Conservation (phyloP, 495 filamentous ascomycete species). For the Apiosordaria backusii region DNA sequence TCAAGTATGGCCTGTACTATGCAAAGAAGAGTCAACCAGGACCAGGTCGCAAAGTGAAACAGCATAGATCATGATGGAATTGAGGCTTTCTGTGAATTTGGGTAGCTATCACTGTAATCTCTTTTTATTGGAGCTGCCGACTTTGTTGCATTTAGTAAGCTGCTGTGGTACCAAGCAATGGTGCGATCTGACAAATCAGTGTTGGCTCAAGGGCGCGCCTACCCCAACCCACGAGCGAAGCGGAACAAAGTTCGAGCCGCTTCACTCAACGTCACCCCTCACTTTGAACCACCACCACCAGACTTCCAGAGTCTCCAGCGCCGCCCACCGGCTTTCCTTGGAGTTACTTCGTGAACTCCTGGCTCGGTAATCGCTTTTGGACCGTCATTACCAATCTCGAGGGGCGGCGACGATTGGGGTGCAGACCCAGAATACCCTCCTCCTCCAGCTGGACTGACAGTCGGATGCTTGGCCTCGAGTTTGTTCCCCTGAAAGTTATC, state of each 20-base stretch:
- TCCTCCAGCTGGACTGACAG: too few relatives aligned
- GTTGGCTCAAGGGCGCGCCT: not conserved
- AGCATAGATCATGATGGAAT: not conserved
- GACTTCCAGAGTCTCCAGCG: not conserved
- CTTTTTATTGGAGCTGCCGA: not conserved
- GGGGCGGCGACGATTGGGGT: too few relatives aligned
- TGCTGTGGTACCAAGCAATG: not conserved
- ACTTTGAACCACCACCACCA: not conserved
- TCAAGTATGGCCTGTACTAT: not conserved
- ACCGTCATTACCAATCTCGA: too few relatives aligned
- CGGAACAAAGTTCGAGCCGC: not conserved
- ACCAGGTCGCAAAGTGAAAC: not conserved
- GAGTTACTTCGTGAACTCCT: too few relatives aligned
- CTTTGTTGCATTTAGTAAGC: not conserved
- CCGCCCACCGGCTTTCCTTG: too few relatives aligned
- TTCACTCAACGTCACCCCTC: not conserved
- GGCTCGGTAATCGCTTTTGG: too few relatives aligned
- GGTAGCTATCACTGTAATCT: not conserved
- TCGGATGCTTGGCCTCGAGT: too few relatives aligned
- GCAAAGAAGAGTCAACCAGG: not conserved
- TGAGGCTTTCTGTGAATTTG: not conserved
- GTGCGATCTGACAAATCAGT: slow-evolving; percentile 5
- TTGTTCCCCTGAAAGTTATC: too few relatives aligned
- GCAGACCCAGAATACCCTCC: too few relatives aligned
- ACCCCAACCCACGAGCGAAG: not conserved